phyloP scores from a whole-genome alignment of 140 eudicot species.

The Ambrosia hybrid region DNA sequence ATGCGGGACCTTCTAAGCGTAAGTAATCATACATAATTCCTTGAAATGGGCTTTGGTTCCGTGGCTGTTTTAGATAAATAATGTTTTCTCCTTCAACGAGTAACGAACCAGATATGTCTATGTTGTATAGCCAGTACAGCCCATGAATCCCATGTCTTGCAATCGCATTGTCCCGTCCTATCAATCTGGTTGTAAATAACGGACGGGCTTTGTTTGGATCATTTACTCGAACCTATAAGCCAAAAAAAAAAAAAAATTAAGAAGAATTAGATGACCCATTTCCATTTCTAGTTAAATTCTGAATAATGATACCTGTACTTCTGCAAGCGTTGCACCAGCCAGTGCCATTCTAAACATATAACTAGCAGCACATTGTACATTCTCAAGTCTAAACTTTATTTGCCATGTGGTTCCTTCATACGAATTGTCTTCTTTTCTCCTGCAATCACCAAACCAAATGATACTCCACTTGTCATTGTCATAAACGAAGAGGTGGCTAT shows the following conservation, averaged over 20 bases:
- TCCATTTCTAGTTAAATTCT: not conserved
- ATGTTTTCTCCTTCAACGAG: conserved; percentile 49
- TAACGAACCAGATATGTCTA: conserved; percentile 34
- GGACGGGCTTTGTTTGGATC: conserved; percentile 40
- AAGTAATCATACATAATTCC: conserved; percentile 66
- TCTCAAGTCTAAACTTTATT: conserved; percentile 52
- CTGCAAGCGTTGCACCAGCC: conserved; percentile 59
- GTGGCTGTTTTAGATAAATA: conserved; percentile 50
- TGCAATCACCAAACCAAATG: conserved; percentile 10
- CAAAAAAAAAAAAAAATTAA: not conserved
- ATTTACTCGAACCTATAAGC: conserved; percentile 52
- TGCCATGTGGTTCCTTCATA: conserved; percentile 81
- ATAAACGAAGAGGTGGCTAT: too few relatives aligned
- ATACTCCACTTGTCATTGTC: too few relatives aligned
- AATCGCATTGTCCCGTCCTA: conserved; percentile 67
- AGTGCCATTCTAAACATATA: conserved; percentile 61
- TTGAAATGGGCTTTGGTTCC: conserved; percentile 46
- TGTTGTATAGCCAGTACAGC: conserved; percentile 47
- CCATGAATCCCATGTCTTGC: conserved; percentile 80
- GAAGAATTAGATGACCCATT: not conserved
- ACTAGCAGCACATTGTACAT: conserved; percentile 25
- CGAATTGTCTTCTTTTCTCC: conserved; percentile 43
- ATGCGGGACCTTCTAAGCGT: conserved; percentile 53
- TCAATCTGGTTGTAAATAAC: conserved; percentile 46
- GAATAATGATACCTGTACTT: conserved; percentile 39